These are phyloP conservation scores for Xylaria digitata DNA, from an alignment of 2,329 filamentous ascomycete species.

Conservation along the genomic window DNA sequence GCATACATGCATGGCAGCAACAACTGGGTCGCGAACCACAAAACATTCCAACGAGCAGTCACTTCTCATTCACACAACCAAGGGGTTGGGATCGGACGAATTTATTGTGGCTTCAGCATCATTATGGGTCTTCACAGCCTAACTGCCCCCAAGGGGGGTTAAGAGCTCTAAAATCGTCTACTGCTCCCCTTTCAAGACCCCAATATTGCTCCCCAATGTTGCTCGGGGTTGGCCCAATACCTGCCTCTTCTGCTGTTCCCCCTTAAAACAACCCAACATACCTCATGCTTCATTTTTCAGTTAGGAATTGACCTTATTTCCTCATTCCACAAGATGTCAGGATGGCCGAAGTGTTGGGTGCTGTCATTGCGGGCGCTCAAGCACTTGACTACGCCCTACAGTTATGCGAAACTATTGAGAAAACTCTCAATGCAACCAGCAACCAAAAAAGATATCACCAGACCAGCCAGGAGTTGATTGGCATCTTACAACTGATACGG, in stretches of 20 bases:
- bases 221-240: too few species aligned
- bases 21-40: too few species aligned
- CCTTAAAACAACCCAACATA: neutral
- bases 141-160: too few species aligned
- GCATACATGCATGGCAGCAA: too few species aligned
- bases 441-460: slow-evolving; percentile 11
- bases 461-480: slow-evolving; percentile 3
- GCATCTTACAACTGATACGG: slow-evolving; percentile 8
- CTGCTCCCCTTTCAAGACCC: too few species aligned
- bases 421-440: neutral
- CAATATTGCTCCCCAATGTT: too few species aligned
- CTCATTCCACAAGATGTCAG: neutral
- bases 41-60: too few species aligned
- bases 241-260: neutral
- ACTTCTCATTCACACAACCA: too few species aligned
- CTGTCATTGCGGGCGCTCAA: slow-evolving; percentile 3
- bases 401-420: slow-evolving; percentile 8
- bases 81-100: too few species aligned
- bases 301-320: neutral
- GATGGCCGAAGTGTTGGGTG: neutral
- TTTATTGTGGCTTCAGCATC: too few species aligned
- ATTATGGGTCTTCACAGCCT: too few species aligned
- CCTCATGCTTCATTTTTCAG: neutral
- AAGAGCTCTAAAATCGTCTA: too few species aligned
- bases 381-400: neutral